Evolutionary conservation across 2,329 filamentous ascomycete genomes (phyloP).

Genomic region (Colletotrichum sp.): DNA sequence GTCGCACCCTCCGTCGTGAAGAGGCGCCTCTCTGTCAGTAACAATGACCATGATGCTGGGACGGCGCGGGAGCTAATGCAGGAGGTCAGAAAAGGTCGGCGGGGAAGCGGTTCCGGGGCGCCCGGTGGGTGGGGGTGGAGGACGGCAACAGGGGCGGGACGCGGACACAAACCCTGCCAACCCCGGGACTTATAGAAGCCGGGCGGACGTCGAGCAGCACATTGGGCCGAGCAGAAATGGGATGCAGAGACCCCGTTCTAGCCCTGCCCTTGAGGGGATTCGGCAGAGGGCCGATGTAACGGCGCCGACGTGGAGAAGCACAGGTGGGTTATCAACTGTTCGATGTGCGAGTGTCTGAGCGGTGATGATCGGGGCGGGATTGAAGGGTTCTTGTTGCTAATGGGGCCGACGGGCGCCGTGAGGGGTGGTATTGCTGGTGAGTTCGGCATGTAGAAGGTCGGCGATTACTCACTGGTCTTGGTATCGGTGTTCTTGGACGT

Average conservation of each 20-base stretch:
- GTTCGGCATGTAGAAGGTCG: neutral
- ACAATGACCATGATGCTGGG: slow-evolving; percentile 2
- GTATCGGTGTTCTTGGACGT: neutral
- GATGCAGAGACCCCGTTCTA: neutral
- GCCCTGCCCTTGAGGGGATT: neutral
- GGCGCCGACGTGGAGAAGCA: neutral
- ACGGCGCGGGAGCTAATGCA: slow-evolving; percentile 17
- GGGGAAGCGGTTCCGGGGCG: neutral
- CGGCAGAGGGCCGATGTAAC: slow-evolving; percentile 6
- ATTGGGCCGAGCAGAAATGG: neutral
- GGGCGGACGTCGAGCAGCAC: neutral
- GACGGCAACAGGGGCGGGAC: neutral
- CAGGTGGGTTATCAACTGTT: neutral
- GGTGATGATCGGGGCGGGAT: neutral
- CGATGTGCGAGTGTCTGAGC: slow-evolving; percentile 2
- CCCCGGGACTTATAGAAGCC: neutral
- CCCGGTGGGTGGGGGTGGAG: neutral
- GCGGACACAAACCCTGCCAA: neutral
- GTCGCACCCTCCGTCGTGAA: neutral
- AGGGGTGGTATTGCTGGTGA: neutral
- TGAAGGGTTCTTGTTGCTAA: neutral
- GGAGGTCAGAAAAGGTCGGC: neutral
- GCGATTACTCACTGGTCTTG: neutral
- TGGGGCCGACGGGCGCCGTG: neutral
- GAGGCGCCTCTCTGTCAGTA: neutral